Evolutionary conservation across 805 yeast species (phyloP).

Genomic region (Pichia cabralensis): DNA sequence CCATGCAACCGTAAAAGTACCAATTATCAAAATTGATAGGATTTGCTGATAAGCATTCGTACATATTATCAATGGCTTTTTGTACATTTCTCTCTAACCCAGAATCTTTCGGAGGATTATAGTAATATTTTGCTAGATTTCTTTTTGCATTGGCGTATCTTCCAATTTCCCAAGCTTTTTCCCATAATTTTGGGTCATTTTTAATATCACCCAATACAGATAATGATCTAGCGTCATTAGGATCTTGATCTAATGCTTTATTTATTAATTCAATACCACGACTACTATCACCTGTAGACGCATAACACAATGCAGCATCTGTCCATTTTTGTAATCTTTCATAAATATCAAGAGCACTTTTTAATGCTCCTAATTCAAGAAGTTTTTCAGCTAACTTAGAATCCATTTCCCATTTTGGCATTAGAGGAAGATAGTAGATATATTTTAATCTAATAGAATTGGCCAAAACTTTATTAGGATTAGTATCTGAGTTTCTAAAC

Average conservation of each 20-base stretch:
- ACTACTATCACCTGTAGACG: conserved; percentile 66
- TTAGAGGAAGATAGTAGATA: conserved; percentile 62
- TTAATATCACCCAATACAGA: conserved; percentile 80
- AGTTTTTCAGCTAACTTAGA: conserved; percentile 74
- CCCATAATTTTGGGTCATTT: conserved; percentile 70
- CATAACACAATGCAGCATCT: conserved; percentile 86
- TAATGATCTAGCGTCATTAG: conserved; percentile 74
- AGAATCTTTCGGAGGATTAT: conserved; percentile 49
- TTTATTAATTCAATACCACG: conserved; percentile 55
- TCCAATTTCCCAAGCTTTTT: conserved; percentile 78
- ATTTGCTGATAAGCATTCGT: conserved; percentile 62
- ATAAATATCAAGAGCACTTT: conserved; percentile 83
- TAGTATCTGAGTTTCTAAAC: conserved; percentile 9
- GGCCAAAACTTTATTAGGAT: conserved; percentile 19
- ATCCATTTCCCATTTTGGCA: conserved; percentile 84
- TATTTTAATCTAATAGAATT: conserved; percentile 51
- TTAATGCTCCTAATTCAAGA: conserved; percentile 73
- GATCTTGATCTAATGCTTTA: conserved; percentile 42
- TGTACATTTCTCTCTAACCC: conserved; percentile 42
- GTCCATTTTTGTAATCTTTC: conserved; percentile 65
- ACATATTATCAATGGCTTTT: conserved; percentile 54
- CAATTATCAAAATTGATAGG: conserved; percentile 75
- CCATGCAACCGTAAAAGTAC: conserved; percentile 89
- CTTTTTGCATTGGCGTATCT: conserved; percentile 78
- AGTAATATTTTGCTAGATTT: conserved; percentile 65